Percentiles rank a stretch among this genome's conserved stretches.
phyloP scores from a whole-genome alignment of 805 yeast species.

The Scheffersomyces spartinae region DNA sequence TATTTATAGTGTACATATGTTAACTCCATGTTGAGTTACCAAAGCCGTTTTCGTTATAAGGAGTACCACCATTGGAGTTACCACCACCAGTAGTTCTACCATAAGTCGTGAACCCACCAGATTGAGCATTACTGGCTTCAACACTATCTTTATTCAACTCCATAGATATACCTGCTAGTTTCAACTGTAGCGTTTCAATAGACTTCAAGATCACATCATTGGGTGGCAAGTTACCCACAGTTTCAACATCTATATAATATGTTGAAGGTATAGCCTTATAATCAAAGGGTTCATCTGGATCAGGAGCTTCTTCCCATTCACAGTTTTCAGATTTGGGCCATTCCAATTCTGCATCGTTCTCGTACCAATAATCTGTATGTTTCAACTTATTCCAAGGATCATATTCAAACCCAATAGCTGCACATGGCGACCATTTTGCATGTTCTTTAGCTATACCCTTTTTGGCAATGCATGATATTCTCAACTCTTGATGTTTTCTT shows the following conservation, averaged over 20 bases:
- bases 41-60: constrained; percentile 13
- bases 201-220: constrained; percentile 83
- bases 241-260: constrained; percentile 84
- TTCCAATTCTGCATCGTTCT: constrained; percentile 74
- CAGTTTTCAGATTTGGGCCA: constrained; percentile 90
- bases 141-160: constrained; percentile 38
- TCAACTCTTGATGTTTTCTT: constrained; percentile 84
- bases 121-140: constrained; percentile 30
- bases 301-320: constrained; percentile 94
- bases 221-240: constrained; percentile 81
- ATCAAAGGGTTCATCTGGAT: constrained; percentile 77
- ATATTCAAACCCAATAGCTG: constrained; percentile 93
- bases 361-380: constrained; percentile 96
- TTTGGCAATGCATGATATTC: constrained; percentile 87
- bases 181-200: constrained; percentile 74
- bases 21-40: constrained; percentile 23
- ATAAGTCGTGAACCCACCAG: constrained; percentile 38
- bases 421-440: constrained; percentile 96
- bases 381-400: constrained; percentile 98
- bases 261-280: constrained; percentile 70
- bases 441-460: constrained; percentile 97
- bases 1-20: no score
- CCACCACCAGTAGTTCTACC: constrained; percentile 31
- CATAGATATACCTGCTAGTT: constrained; percentile 77
- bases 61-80: constrained; percentile 19